Evolutionary conservation across 2,329 filamentous ascomycete genomes (phyloP).

Genomic region (Sarocladiaceae sp.): DNA sequence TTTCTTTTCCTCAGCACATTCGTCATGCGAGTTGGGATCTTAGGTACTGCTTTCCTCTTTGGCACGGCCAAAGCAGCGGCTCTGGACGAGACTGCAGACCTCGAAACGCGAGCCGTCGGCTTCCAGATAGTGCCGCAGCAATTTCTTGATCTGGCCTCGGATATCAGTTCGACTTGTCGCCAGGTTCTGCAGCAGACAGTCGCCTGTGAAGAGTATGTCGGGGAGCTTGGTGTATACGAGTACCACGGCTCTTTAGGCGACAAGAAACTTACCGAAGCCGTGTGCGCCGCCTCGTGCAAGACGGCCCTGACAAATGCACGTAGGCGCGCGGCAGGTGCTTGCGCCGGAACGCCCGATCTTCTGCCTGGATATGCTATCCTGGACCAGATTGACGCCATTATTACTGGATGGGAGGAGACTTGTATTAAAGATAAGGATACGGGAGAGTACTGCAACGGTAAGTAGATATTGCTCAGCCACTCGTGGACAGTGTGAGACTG

Average conservation of each 20-base stretch:
- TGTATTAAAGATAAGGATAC: slow-evolving; percentile 11
- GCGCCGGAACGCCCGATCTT: background rate
- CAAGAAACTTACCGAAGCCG: background rate
- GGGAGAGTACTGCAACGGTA: slow-evolving; percentile 11
- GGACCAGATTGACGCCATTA: background rate
- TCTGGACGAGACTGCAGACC: background rate
- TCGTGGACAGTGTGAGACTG: no score
- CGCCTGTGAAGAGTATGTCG: background rate
- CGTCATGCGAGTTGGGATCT: background rate
- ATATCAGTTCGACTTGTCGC: background rate
- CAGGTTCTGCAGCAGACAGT: background rate
- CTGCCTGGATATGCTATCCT: background rate
- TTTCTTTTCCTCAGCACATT: no score
- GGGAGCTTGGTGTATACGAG: background rate
- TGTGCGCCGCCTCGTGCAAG: background rate
- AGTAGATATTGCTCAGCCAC: no score
- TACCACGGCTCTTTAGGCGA: background rate
- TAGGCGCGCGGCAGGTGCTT: background rate
- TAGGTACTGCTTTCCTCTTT: no score
- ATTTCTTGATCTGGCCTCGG: background rate
- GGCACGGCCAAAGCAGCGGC: background rate
- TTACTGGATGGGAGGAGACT: slow-evolving; percentile 10
- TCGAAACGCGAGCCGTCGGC: background rate
- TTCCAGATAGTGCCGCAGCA: background rate
- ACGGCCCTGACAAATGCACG: background rate